Evolutionary conservation across 768 basidiomycete genomes (phyloP), one percentile per base, ranked within the genome.

Genomic region (Cubamyces lactineus): DNA sequence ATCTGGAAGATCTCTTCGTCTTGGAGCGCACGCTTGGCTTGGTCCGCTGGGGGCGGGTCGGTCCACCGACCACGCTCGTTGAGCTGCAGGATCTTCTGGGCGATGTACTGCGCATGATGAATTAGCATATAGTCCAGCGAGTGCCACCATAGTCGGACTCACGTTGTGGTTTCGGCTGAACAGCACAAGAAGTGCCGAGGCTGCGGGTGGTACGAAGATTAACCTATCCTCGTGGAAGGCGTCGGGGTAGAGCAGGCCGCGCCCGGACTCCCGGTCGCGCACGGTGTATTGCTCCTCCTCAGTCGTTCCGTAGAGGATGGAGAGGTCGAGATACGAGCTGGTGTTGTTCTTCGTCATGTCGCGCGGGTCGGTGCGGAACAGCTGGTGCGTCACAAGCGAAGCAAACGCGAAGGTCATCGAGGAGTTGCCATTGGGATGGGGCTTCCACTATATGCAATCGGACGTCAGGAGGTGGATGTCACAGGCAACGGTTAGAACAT

Each of bases 81-180:
- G 66, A 85, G 82, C 61, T 80, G 75, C 49, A 84, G 71, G 17
- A 87, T 70, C 69, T 70, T 80, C 13, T 79, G 69, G 0, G 84
- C 85, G 59, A 87, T 81, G 68, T 78, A 87, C 84, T 86, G 61
- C 26, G 26, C 16, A 16, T 67, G 40, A 24, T 12, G 21, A 8
- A 15, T 41, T 1, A 56, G 48, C 21, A 11, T 11, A 11, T 30
- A 28, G 8, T 30, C 8, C 45, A 30, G 16, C 11, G 34, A 39
- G 21, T 8, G 24, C 24, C 16, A 28, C 55, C 42, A 24, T 46
- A 15, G 15, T 15, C 8, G 23, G 76, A 19, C 57, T 41, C 61
- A 83, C 84, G 69, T 84, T 87, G 69, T 87, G 86, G 68, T 86
- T 87, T 11, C 86, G 74, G 63, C 76, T 78, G 69, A 86, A 82